These are phyloP conservation scores for Mrakia blollopis DNA, from an alignment of 768 basidiomycete genomes.

Conservation along the genomic window DNA sequence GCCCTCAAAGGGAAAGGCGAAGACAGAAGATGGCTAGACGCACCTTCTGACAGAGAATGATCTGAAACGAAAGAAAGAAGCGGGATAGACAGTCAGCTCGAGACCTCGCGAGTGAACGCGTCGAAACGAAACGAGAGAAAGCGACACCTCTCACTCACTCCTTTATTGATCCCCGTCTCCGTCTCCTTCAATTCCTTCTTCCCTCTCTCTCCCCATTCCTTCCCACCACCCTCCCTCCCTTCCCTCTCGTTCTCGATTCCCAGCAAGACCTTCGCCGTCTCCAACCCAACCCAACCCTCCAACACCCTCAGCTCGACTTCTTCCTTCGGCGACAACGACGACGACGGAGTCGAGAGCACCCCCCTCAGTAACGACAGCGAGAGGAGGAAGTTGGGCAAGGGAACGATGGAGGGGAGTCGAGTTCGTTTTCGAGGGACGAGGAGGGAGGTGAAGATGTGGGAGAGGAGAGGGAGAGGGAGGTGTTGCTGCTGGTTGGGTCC, in stretches of 20 bases:
- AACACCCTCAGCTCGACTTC: slow-evolving; percentile 25
- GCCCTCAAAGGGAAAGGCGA: neutral
- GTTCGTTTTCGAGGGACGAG: neutral
- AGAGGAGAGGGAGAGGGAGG: slow-evolving; percentile 4
- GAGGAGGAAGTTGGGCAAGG: slow-evolving; percentile 8
- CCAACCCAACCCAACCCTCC: slow-evolving; percentile 18
- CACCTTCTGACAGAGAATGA: slow-evolving; percentile 24
- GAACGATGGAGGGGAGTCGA: neutral
- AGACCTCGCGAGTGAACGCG: no score
- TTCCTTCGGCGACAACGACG: slow-evolving; percentile 22
- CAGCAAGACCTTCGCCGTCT: neutral
- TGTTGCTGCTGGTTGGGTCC: neutral
- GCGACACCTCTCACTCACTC: neutral
- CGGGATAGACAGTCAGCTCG: neutral
- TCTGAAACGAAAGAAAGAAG: neutral
- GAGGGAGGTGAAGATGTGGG: slow-evolving; percentile 9
- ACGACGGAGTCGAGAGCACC: neutral
- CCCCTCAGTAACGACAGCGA: neutral
- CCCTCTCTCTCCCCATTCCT: neutral
- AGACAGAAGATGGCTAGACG: neutral
- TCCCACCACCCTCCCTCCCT: neutral
- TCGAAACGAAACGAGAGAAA: neutral
- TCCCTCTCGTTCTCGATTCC: neutral
- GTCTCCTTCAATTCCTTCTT: slow-evolving; percentile 10
- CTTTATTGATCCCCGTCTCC: slow-evolving; percentile 14